Conservation (phyloP, 169 alveolate species). For the Eimeria falciformis region DNA sequence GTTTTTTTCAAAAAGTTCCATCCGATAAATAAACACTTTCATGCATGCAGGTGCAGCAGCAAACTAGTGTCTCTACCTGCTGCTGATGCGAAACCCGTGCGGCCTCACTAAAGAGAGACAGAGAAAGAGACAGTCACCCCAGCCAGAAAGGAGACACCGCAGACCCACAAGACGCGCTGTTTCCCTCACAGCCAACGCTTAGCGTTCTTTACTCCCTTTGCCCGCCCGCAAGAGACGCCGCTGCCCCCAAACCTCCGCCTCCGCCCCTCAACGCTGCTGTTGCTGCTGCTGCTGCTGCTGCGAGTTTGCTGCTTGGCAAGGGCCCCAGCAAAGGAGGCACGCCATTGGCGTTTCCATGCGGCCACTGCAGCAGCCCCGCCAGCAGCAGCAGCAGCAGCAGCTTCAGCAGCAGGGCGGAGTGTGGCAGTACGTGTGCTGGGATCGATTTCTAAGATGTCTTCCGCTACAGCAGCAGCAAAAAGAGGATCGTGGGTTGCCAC, state of each 20-base stretch:
- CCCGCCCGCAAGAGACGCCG: conserved; percentile 43
- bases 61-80: too few relatives aligned
- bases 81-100: too few relatives aligned
- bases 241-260: conserved; percentile 51
- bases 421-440: not conserved
- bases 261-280: conserved; percentile 37
- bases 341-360: conserved; percentile 32
- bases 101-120: too few relatives aligned
- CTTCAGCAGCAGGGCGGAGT: conserved; percentile 4
- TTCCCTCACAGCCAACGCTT: conserved; percentile 30
- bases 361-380: not conserved
- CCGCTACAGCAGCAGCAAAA: conserved; percentile 69
- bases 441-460: conserved; percentile 40
- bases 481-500: conserved; percentile 79
- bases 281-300: conserved; percentile 65
- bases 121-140: too few relatives aligned
- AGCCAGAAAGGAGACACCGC: not conserved
- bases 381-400: not conserved
- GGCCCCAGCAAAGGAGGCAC: conserved; percentile 28
- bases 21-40: too few relatives aligned
- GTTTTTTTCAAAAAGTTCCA: too few relatives aligned
- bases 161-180: not conserved
- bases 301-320: not conserved
- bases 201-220: conserved; percentile 38
- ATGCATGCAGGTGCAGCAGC: too few relatives aligned